Percentiles rank a stretch among this genome's conserved stretches.
Conservation (phyloP, 2,329 filamentous ascomycete species). For the Helotiales sp. region DNA sequence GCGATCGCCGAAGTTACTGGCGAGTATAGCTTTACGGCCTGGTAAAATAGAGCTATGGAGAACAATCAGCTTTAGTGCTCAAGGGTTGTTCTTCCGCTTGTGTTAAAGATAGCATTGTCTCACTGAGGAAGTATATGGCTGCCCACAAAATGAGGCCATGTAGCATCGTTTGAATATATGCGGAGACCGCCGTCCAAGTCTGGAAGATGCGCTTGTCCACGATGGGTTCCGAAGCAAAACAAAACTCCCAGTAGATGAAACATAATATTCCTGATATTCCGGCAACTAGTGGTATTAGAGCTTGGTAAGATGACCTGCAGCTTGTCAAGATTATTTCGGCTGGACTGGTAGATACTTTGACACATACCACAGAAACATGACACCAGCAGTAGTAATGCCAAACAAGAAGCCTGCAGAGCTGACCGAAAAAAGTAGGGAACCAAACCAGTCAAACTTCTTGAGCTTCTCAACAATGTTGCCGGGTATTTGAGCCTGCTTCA, state of each 20-base stretch:
- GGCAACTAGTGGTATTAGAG: conserved; percentile 59
- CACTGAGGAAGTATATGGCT: neutral
- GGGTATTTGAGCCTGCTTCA: too few species aligned
- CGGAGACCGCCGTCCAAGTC: conserved; percentile 48
- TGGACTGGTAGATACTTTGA: neutral
- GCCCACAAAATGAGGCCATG: conserved; percentile 56
- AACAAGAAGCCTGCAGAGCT: conserved; percentile 52
- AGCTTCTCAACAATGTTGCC: too few species aligned
- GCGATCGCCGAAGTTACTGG: conserved; percentile 54
- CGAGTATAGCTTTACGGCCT: conserved; percentile 50
- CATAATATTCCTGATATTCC: conserved; percentile 49
- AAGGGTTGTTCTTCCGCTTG: too few species aligned
- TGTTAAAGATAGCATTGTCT: too few species aligned
- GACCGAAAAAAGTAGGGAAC: conserved; percentile 60
- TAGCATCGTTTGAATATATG: conserved; percentile 51
- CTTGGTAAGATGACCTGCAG: conserved; percentile 59
- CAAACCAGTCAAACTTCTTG: conserved; percentile 57
- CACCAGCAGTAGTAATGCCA: too few species aligned
- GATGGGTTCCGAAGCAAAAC: conserved; percentile 26
- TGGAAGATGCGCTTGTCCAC: conserved; percentile 42
- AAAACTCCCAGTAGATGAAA: conserved; percentile 53
- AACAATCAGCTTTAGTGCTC: conserved; percentile 42
- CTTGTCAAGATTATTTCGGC: conserved; percentile 33
- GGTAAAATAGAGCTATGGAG: conserved; percentile 51
- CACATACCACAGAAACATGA: conserved; percentile 59